These are phyloP conservation scores for Limonium bicolor DNA, from an alignment of 148 eudicot genomes.

Conservation along the genomic window DNA sequence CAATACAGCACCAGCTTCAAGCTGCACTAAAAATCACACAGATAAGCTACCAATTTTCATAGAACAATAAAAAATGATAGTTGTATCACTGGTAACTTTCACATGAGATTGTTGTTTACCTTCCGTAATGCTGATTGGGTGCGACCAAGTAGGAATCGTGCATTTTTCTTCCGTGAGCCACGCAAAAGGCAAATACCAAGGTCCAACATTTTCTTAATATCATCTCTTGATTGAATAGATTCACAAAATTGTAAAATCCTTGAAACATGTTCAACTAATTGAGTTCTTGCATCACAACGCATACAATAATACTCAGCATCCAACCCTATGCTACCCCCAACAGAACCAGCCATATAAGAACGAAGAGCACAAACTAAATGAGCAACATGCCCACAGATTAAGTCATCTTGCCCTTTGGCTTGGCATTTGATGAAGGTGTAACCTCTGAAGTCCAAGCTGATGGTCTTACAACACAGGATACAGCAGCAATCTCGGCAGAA, in stretches of 20 bases:
- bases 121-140: conserved; percentile 40
- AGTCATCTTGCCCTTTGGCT: conserved; percentile 21
- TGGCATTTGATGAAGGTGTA: conserved; percentile 63
- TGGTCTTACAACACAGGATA: conserved; percentile 49
- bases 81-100: neutral
- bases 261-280: conserved; percentile 43
- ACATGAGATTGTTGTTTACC: conserved; percentile 23
- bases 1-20: conserved; percentile 26
- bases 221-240: conserved; percentile 30
- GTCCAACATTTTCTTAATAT: conserved; percentile 35
- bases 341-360: conserved; percentile 80
- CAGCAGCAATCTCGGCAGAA: conserved; percentile 89
- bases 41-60: conserved; percentile 7
- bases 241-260: conserved; percentile 42
- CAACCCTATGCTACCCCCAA: conserved; percentile 71
- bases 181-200: conserved; percentile 42
- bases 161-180: conserved; percentile 43
- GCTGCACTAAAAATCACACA: conserved; percentile 24
- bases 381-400: conserved; percentile 67
- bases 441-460: conserved; percentile 31
- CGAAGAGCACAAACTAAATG: conserved; percentile 73
- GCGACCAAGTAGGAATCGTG: conserved; percentile 30
- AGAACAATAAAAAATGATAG: conserved; percentile 2
- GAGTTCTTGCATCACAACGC: conserved; percentile 75
- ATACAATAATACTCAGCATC: conserved; percentile 88